phyloP scores from a whole-genome alignment of 2,329 filamentous ascomycete species.

The Ophiostoma sp. region DNA sequence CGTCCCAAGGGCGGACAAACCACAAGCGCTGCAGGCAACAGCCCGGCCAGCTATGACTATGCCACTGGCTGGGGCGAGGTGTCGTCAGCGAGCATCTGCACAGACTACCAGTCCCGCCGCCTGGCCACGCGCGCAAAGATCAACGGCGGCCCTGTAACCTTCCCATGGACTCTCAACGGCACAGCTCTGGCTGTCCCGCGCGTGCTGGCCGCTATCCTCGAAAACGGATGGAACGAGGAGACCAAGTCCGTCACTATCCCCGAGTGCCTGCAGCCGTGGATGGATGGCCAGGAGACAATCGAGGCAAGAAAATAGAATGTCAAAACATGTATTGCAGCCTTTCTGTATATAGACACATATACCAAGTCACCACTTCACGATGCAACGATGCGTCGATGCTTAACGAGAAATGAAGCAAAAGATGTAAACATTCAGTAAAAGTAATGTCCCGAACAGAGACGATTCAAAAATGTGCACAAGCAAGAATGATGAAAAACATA shows the following conservation, averaged over 20 bases:
- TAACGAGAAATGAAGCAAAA: background rate
- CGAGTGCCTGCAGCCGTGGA: conserved; percentile 72
- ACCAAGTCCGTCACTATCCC: conserved; percentile 66
- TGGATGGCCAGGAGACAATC: conserved; percentile 69
- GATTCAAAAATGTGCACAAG: background rate
- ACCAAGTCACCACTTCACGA: conserved; percentile 8
- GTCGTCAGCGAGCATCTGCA: conserved; percentile 83
- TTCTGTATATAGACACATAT: background rate
- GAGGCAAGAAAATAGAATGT: conserved; percentile 36
- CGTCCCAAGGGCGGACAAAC: conserved; percentile 30
- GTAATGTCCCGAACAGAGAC: background rate
- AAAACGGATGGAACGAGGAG: conserved; percentile 80
- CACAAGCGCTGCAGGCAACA: background rate
- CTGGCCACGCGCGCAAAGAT: conserved; percentile 68
- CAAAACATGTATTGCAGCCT: background rate
- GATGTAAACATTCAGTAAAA: background rate
- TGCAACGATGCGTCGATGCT: background rate
- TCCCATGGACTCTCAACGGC: conserved; percentile 88
- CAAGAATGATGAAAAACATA: background rate
- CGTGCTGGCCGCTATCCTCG: conserved; percentile 80
- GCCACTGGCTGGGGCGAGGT: conserved; percentile 87
- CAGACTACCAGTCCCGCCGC: conserved; percentile 85
- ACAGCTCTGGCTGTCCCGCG: conserved; percentile 88
- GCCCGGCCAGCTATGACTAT: conserved; percentile 38
- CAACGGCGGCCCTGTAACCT: conserved; percentile 54